phyloP scores from a whole-genome alignment of 2,329 filamentous ascomycete species.

The Pseudonectria foliicola region DNA sequence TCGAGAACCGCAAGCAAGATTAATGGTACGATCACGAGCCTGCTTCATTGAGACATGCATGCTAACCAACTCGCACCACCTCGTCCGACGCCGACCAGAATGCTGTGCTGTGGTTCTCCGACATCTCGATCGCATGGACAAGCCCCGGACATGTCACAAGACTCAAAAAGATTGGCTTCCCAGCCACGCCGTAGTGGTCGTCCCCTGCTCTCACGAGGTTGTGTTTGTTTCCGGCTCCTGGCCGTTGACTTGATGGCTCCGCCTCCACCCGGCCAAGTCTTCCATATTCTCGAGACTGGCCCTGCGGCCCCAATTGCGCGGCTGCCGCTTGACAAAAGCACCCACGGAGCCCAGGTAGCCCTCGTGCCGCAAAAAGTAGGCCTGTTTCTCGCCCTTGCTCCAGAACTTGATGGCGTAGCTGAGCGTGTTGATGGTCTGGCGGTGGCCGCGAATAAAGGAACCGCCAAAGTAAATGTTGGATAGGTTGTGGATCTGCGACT shows the following conservation, averaged over 20 bases:
- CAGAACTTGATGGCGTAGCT: constrained; percentile 97
- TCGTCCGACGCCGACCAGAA: too few relatives aligned
- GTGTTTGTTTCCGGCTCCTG: constrained; percentile 8
- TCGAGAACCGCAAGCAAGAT: too few relatives aligned
- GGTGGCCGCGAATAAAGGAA: constrained; percentile 91
- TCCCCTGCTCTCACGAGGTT: constrained; percentile 2
- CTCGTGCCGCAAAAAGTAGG: constrained; percentile 92
- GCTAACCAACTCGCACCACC: too few relatives aligned
- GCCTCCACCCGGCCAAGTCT: constrained; percentile 25
- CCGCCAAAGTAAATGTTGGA: constrained; percentile 96
- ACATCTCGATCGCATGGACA: too few relatives aligned
- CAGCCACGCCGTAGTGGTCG: too few relatives aligned
- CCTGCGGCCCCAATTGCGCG: constrained; percentile 81
- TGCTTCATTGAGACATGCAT: too few relatives aligned
- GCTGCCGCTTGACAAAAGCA: constrained; percentile 87
- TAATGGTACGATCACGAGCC: too few relatives aligned
- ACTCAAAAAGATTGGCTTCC: too few relatives aligned
- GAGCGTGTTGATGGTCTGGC: constrained; percentile 95
- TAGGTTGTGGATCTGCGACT: constrained; percentile 87
- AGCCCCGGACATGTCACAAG: too few relatives aligned
- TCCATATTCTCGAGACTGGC: constrained; percentile 60
- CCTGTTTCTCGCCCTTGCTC: constrained; percentile 89
- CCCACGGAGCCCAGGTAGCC: constrained; percentile 92
- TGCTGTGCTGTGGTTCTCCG: too few relatives aligned
- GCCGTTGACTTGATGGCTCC: constrained; percentile 6